Conservation (phyloP, 371 early-diverging fungal species). For the Mucor racemosus region DNA sequence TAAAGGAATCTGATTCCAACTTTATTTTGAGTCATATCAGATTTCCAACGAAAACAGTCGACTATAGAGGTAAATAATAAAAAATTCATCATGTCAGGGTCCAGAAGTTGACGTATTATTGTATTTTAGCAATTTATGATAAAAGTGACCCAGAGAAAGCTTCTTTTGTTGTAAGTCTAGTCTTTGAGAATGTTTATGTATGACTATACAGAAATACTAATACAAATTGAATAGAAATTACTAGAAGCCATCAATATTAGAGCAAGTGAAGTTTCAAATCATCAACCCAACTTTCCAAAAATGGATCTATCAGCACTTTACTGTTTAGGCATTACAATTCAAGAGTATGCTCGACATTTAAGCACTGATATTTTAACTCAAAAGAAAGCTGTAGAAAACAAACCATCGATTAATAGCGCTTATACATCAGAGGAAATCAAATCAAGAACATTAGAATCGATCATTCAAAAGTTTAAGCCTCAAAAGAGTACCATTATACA, state of each 20-base stretch:
- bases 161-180: neutral
- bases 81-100: neutral
- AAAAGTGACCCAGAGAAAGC: neutral
- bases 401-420: neutral
- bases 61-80: neutral
- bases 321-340: conserved; percentile 15
- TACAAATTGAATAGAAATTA: conserved; percentile 6
- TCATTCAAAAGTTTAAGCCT: conserved; percentile 4
- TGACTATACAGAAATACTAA: neutral
- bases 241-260: conserved; percentile 12
- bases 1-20: neutral
- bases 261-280: conserved; percentile 8
- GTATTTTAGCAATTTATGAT: neutral
- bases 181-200: neutral
- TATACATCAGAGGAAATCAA: neutral
- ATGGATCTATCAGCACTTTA: conserved; percentile 21
- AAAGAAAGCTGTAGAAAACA: neutral
- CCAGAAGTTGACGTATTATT: neutral
- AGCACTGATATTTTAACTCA: neutral
- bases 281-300: neutral
- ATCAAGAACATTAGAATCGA: neutral
- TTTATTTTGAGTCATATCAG: neutral
- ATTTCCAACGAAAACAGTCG: neutral
- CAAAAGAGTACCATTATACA: neutral
- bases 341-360: conserved; percentile 13